Evolutionary conservation across 805 yeast genomes (phyloP), one percentile per base, ranked within the genome.

Genomic region (Lipomyces anomalus): DNA sequence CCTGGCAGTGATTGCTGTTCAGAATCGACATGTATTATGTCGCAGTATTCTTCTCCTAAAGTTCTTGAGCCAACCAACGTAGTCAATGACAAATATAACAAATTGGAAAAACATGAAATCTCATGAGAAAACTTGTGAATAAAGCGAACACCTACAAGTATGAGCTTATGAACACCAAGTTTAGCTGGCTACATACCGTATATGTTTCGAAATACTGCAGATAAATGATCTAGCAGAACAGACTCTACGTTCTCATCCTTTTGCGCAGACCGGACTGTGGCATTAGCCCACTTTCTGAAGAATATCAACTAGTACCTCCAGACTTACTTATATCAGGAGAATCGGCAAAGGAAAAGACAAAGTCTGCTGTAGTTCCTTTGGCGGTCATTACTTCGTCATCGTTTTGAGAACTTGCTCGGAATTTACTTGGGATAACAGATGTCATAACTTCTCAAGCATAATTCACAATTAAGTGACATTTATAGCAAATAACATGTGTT

Each of bases 21-120:
- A 18, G 32, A 35, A 18, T 34, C 40, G 22, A 83, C 86, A 58
- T 84, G 82, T 5, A 78, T 64, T 44, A 86, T 66, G 62, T 90
- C 95, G 11, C 88, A 88, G 64, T 90, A 90, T 65, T 90, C 97
- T 61, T 90, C 97, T 1, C 98, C 98, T 22, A 92, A 66, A 0
- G 97, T 90, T 43, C 90, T 72, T 1, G 84, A 76, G 0, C 90
- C 90, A 4, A 76, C 47, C 11, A 83, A 65, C 0, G 96, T 89
- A 0, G 97, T 90, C 20, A 85, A 65, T 1, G 73, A 63, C n/a
- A 86, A 68, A 60, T 90, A 90, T 0, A 81, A 36, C 1, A 80
- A 62, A 42, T 80, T 79, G 6, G 83, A 76, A 1, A 70, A 60
- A 0, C 78, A 72, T 0, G 80, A 67, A 11, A 88, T 69, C 55